Base-by-base conservation (phyloP, 768 basidiomycete species). In the Mrakia frigida region DNA sequence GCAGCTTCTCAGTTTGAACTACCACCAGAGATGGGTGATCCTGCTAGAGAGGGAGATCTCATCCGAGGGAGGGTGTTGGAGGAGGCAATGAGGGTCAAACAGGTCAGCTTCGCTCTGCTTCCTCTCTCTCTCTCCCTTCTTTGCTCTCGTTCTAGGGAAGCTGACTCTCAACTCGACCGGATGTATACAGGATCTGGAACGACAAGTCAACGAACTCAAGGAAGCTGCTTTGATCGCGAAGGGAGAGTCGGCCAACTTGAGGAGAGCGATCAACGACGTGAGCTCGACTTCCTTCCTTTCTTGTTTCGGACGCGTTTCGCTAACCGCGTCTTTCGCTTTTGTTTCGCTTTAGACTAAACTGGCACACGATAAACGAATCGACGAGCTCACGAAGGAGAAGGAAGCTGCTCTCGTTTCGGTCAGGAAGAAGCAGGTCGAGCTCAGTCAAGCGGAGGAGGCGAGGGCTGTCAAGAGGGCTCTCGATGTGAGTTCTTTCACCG, bases 191-290 rank as follows among this genome's bases (percentile, higher is more conserved):
- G 73, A 50, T 23, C n/a, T 74, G 6, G 65, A 59, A n/a, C 60
- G 65, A 3, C 28, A 65, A 52, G 39, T 74, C 1, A 53, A 67
- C 33, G 41, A 65, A 14, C 41, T 65, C 25, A 68, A 35, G 10
- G 61, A 74, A 31, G 61, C 37, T 7, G 31, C 65, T 25, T n/a
- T 74, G n/a, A 65, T 43, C 18, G 73, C 73, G 9, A 74, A 74
- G 41, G 73, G 73, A 28, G 73, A 74, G 61, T n/a, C 73, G 2
- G 31, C 56, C 25, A 74, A 61, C 37, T 43, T 74, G 2, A 41
- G 73, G 37, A 25, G 63, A 35, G 18, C 31, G 2, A 31, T 67
- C 28, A 50, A 41, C 23, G 63, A 74, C 18, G 73, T 74, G 39
- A 61, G 73, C 41, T 52, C n/a, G 56, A 6, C 46, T 1, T 21